Conservation (phyloP, 2,329 filamentous ascomycete species). For the Endoconidiophora laricicola region DNA sequence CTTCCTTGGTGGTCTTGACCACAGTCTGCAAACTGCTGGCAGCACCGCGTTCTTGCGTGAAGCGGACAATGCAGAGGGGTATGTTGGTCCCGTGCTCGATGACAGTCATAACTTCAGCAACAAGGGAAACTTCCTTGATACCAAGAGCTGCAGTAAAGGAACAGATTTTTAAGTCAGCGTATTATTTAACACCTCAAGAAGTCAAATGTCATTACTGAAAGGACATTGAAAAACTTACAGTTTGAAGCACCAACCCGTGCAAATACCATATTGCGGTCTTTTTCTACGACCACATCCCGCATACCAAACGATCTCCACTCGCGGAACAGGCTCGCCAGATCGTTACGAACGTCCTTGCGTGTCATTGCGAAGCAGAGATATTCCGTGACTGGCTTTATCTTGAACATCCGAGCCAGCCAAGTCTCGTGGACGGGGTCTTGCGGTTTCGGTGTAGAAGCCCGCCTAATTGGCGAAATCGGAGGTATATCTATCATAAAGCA, state of each 20-base stretch:
- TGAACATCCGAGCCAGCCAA: constrained; percentile 79
- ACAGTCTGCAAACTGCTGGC: constrained; percentile 78
- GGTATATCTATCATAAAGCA: too few species aligned
- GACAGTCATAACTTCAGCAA: constrained; percentile 73
- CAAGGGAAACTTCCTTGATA: constrained; percentile 77
- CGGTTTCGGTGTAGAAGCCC: constrained; percentile 19
- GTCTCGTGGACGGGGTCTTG: constrained; percentile 54
- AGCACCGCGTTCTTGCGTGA: constrained; percentile 83
- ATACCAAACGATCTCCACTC: constrained; percentile 78
- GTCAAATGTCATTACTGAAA: too few species aligned
- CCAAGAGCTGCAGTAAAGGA: constrained; percentile 41
- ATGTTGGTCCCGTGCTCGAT: constrained; percentile 68
- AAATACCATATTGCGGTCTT: constrained; percentile 61
- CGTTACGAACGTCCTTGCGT: constrained; percentile 53
- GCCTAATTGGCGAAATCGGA: background rate
- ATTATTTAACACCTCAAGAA: background rate
- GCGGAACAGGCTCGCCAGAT: constrained; percentile 56
- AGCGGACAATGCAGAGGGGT: constrained; percentile 63
- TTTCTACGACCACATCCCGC: constrained; percentile 61
- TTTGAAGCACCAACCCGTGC: constrained; percentile 62
- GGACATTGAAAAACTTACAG: constrained; percentile 37
- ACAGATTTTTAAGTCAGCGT: background rate
- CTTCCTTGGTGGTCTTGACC: constrained; percentile 55
- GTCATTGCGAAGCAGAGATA: constrained; percentile 61
- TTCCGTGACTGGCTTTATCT: constrained; percentile 66